Evolutionary conservation across 2,329 filamentous ascomycete genomes (phyloP).

Genomic region (Xylariaceae sp.): DNA sequence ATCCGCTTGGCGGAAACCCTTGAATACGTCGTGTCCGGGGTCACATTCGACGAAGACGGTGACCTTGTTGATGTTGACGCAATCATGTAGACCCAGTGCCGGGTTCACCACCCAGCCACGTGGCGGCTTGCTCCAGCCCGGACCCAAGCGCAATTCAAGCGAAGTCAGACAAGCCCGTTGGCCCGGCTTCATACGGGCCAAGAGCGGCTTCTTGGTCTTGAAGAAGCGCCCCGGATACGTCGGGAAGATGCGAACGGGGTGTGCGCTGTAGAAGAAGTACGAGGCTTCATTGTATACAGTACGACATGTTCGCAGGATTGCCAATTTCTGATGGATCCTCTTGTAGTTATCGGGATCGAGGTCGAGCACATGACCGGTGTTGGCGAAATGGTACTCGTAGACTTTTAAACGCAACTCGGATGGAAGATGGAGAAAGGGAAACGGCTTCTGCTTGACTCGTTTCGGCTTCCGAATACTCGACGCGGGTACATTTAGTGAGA

Average conservation of each 20-base stretch:
- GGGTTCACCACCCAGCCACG: constrained; percentile 70
- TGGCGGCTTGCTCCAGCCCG: constrained; percentile 72
- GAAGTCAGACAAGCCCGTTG: constrained; percentile 64
- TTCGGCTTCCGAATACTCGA: constrained; percentile 34
- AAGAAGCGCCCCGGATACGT: constrained; percentile 66
- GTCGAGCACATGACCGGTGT: constrained; percentile 60
- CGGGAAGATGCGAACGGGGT: constrained; percentile 68
- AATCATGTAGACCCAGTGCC: constrained; percentile 65
- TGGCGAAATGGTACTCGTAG: constrained; percentile 65
- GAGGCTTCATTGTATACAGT: constrained; percentile 66
- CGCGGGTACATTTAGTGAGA: constrained; percentile 45
- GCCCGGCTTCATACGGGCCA: constrained; percentile 64
- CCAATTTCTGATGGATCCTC: constrained; percentile 60
- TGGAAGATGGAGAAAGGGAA: constrained; percentile 69
- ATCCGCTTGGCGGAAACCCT: constrained; percentile 66
- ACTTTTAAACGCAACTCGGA: constrained; percentile 71
- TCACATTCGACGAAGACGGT: constrained; percentile 74
- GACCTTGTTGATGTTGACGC: constrained; percentile 59
- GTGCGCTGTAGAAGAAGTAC: constrained; percentile 66
- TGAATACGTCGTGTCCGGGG: constrained; percentile 67
- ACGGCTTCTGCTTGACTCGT: constrained; percentile 47
- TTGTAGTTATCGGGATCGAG: constrained; percentile 69
- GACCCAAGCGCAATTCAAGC: constrained; percentile 71
- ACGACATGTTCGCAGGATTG: constrained; percentile 62
- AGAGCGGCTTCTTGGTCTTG: constrained; percentile 72